phyloP scores from a whole-genome alignment of 805 yeast genomes.

The Pichia manshurica region DNA sequence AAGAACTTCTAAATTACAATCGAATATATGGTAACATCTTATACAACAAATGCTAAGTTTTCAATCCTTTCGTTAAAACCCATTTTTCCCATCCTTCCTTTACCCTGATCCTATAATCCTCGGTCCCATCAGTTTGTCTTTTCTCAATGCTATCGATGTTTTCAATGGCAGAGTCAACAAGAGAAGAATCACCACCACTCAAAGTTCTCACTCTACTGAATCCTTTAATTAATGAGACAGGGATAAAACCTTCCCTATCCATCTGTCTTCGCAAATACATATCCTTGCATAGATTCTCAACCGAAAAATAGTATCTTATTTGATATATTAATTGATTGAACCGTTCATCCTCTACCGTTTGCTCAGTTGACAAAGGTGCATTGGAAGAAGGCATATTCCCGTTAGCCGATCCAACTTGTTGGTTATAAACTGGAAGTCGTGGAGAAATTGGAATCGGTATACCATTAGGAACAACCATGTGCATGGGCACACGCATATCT shows the following conservation, averaged over 20 bases:
- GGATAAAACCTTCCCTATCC: conserved; percentile 67
- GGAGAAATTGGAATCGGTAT: conserved; percentile 1
- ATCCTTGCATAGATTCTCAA: conserved; percentile 82
- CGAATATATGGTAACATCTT: too few relatives aligned
- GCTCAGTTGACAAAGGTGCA: too few relatives aligned
- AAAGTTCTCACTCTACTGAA: conserved; percentile 69
- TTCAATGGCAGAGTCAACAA: conserved; percentile 28
- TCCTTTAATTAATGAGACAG: conserved; percentile 48
- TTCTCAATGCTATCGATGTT: conserved; percentile 26
- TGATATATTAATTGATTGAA: conserved; percentile 37
- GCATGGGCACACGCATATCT: background rate
- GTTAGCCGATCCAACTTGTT: background rate
- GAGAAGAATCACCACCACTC: conserved; percentile 39
- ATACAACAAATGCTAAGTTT: too few relatives aligned
- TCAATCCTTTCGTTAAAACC: conserved; percentile 44
- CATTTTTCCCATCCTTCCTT: conserved; percentile 57
- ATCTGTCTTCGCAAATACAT: conserved; percentile 70
- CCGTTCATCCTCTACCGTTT: conserved; percentile 12
- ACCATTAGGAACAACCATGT: conserved; percentile 1
- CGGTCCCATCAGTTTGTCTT: conserved; percentile 23
- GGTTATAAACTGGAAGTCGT: background rate
- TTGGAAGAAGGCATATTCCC: too few relatives aligned
- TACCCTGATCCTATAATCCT: conserved; percentile 48
- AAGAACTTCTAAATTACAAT: too few relatives aligned
- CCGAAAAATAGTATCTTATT: conserved; percentile 80